Conservation (phyloP, 805 yeast genomes). For the Maudiozyma saulgeensis region DNA sequence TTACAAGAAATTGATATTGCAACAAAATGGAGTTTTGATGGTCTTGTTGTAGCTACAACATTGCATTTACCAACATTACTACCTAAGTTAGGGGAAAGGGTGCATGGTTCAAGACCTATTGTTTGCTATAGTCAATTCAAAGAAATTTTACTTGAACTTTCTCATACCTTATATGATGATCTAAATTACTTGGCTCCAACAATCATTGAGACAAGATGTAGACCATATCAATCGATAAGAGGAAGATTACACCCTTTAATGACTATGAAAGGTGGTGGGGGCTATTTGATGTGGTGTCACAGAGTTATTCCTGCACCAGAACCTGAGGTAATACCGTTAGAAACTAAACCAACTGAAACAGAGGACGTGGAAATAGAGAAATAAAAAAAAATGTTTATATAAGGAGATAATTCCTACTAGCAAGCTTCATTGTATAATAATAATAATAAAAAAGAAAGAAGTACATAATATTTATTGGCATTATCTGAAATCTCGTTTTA, state of each 20-base stretch:
- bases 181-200: constrained; percentile 72
- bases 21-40: constrained; percentile 55
- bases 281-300: constrained; percentile 70
- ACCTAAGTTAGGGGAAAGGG: constrained; percentile 47
- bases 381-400: neutral
- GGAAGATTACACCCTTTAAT: constrained; percentile 92
- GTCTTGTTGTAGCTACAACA: constrained; percentile 61
- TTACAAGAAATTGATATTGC: constrained; percentile 42
- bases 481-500: neutral
- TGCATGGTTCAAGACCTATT: constrained; percentile 81
- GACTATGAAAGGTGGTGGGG: constrained; percentile 92
- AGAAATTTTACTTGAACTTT: constrained; percentile 59
- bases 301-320: constrained; percentile 42
- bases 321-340: constrained; percentile 4
- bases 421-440: too few relatives aligned
- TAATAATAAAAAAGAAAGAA: too few relatives aligned
- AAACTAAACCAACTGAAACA: neutral
- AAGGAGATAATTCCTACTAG: too few relatives aligned
- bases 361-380: neutral
- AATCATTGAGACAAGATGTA: constrained; percentile 68
- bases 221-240: constrained; percentile 85
- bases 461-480: neutral
- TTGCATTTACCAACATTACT: constrained; percentile 59
- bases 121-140: constrained; percentile 76
- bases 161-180: constrained; percentile 62